Evolutionary conservation across 176 grass and related monocot species (phyloP), one percentile per base, ranked within the genome.

Genomic region (Triticum timopheevii): DNA sequence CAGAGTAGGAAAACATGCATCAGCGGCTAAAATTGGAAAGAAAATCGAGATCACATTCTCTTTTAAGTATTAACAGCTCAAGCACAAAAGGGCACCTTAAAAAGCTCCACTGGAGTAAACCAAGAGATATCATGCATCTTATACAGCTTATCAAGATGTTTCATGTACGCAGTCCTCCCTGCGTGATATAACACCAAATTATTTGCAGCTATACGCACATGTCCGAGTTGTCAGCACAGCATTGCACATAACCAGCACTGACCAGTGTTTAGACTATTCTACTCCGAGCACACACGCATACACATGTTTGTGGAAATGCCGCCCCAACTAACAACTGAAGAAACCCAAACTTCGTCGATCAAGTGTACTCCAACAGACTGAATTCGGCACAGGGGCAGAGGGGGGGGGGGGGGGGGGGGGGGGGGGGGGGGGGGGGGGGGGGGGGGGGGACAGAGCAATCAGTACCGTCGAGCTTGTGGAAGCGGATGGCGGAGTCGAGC

Each of bases 71-170:
- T 2, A 33, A 49, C n/a, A 44, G 35, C 34, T 67, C 69, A 78
- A 90, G 76, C 79, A 65, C 23, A 78, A 76, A 70, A 47, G 67
- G 20, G 56, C 82, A 96, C 97, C 94, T 94, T 98, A 54, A 96
- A 98, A 52, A 98, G 94, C 40, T 98, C 94, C 42, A 98, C 94
- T 36, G 94, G 97, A 88, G 97, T 98, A 65, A 96, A 98, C 94
- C 97, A 98, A 83, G 97, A 83, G 75, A 96, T 96, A 72, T 96
- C 92, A 80, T 95, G 93, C 77, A 92, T 92, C 85, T 98, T 98
- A 63, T 98, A 96, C 39, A 96, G 87, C 39, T 90, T 94, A 78
- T 95, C 92, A 63, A 98, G 85, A 90, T 96, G 81, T 28, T 93
- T 80, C 89, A 93, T 88, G 65, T 98, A 98, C 13, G 92, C 90